These are phyloP conservation scores for Vanrija sp. DNA, from an alignment of 1,284 basidiomycete genomes.

Conservation along the genomic window DNA sequence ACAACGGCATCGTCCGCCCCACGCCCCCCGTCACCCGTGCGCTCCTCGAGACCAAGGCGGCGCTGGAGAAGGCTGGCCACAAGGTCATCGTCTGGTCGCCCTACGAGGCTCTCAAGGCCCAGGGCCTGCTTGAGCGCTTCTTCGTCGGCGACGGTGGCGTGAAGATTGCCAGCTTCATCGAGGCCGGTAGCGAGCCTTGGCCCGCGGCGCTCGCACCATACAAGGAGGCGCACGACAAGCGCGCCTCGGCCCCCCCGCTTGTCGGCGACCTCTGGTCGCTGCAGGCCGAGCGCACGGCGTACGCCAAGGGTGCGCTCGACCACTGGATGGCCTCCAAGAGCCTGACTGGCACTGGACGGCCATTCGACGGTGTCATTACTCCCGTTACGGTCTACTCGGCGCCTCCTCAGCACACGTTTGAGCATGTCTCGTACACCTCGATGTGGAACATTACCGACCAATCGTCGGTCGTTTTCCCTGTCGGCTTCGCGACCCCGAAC, in stretches of 20 bases:
- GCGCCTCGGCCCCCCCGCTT: slow-evolving; percentile 10
- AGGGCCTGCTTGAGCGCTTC: slow-evolving; percentile 25
- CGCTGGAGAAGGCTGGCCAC: slow-evolving; percentile 64
- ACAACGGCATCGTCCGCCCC: slow-evolving; percentile 62
- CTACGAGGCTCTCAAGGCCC: slow-evolving; percentile 18
- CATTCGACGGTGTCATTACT: slow-evolving; percentile 38
- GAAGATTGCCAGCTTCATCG: slow-evolving; percentile 32
- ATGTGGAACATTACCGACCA: slow-evolving; percentile 42
- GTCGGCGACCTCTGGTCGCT: slow-evolving; percentile 34
- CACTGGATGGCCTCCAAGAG: slow-evolving; percentile 29
- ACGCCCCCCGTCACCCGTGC: slow-evolving; percentile 67
- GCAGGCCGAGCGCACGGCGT: slow-evolving; percentile 29
- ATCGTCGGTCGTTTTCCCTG: slow-evolving; percentile 60
- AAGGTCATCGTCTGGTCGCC: slow-evolving; percentile 50
- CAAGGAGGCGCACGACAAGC: slow-evolving; percentile 16
- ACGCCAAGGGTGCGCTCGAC: slow-evolving; percentile 29
- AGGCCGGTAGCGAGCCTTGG: slow-evolving; percentile 29
- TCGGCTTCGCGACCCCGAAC: slow-evolving; percentile 56
- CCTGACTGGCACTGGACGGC: slow-evolving; percentile 34
- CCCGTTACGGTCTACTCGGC: slow-evolving; percentile 31
- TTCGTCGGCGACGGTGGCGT: slow-evolving; percentile 40
- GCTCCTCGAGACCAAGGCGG: slow-evolving; percentile 57
- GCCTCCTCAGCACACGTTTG: slow-evolving; percentile 27
- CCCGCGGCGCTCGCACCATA: slow-evolving; percentile 25
- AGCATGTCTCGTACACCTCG: slow-evolving; percentile 35